Percentiles rank a stretch among this genome's conserved stretches.
Evolutionary conservation across 2,329 filamentous ascomycete genomes (phyloP).

Genomic region (Calonectria multiphialidica): DNA sequence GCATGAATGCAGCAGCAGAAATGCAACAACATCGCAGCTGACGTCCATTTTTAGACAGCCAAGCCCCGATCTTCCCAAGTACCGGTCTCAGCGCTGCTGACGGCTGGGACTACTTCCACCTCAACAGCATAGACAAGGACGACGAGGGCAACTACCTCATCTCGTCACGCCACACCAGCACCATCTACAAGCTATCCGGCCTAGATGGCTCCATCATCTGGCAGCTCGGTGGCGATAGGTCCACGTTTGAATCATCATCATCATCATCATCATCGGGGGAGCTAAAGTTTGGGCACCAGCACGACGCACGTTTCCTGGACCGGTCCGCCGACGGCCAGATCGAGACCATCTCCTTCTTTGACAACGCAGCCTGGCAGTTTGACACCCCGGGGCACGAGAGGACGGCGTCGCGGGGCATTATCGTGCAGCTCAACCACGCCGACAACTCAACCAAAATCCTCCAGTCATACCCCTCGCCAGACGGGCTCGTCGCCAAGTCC

Average conservation of each 20-base stretch:
- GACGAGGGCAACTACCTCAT: constrained; percentile 45
- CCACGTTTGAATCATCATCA: constrained; percentile 47
- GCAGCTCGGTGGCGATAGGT: constrained; percentile 62
- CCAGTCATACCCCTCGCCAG: constrained; percentile 61
- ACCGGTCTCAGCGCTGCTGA: constrained; percentile 20
- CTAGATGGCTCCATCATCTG: constrained; percentile 63
- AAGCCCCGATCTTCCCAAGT: constrained; percentile 11
- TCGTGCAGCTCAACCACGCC: constrained; percentile 59
- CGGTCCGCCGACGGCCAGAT: constrained; percentile 52
- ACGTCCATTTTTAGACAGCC: constrained; percentile 11
- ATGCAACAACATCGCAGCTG: not conserved
- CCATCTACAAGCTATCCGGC: constrained; percentile 48
- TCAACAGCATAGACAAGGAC: constrained; percentile 55
- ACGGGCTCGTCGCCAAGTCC: constrained; percentile 61
- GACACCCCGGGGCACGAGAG: not conserved
- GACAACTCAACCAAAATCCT: constrained; percentile 58
- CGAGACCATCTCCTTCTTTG: constrained; percentile 65
- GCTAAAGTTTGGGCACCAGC: constrained; percentile 61
- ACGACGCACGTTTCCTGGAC: constrained; percentile 59
- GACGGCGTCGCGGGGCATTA: constrained; percentile 52
- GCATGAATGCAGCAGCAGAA: not conserved
- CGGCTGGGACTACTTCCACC: constrained; percentile 45
- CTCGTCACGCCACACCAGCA: constrained; percentile 38
- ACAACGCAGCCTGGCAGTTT: constrained; percentile 55
- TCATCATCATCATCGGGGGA: constrained; percentile 47